A percentile compares a stretch with the other conserved stretches of the same genome.
phyloP scores from a whole-genome alignment of 768 basidiomycete genomes.

The Sporobolomyces phaffii region DNA sequence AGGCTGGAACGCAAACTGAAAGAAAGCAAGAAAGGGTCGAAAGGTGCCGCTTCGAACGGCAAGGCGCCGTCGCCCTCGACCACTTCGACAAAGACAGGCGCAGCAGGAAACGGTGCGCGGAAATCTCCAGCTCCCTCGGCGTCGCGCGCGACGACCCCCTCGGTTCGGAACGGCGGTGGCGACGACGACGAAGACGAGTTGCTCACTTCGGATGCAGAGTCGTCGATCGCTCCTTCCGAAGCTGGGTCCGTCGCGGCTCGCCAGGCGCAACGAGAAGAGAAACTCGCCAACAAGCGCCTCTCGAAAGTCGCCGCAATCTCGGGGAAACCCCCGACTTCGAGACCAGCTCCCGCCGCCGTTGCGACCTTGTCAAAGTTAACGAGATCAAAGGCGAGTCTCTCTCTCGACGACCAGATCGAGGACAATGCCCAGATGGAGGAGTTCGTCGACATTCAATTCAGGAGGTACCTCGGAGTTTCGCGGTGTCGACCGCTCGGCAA shows the following conservation, averaged over 20 bases:
- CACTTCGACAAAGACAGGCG: not conserved
- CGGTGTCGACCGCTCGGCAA: slow-evolving; percentile 81
- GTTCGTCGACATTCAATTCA: slow-evolving; percentile 85
- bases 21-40: slow-evolving; percentile 39
- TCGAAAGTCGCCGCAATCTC: slow-evolving; percentile 13
- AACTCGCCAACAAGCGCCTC: slow-evolving; percentile 25
- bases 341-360: not conserved
- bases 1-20: slow-evolving; percentile 45
- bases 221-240: slow-evolving; percentile 18
- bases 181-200: slow-evolving; percentile 34
- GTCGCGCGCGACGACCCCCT: slow-evolving; percentile 1
- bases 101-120: not conserved
- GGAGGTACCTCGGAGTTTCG: slow-evolving; percentile 75
- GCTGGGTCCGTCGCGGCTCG: slow-evolving; percentile 18
- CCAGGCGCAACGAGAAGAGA: slow-evolving; percentile 9
- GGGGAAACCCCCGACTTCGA: not conserved
- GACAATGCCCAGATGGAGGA: slow-evolving; percentile 66
- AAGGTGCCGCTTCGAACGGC: slow-evolving; percentile 8
- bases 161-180: not conserved
- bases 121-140: slow-evolving; percentile 5
- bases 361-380: not conserved
- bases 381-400: not conserved
- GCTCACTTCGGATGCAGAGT: slow-evolving; percentile 24
- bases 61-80: not conserved
- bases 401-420: slow-evolving; percentile 22